Evolutionary conservation across 1,139 yeast species (phyloP).

Genomic region (Suhomyces yuchorum): DNA sequence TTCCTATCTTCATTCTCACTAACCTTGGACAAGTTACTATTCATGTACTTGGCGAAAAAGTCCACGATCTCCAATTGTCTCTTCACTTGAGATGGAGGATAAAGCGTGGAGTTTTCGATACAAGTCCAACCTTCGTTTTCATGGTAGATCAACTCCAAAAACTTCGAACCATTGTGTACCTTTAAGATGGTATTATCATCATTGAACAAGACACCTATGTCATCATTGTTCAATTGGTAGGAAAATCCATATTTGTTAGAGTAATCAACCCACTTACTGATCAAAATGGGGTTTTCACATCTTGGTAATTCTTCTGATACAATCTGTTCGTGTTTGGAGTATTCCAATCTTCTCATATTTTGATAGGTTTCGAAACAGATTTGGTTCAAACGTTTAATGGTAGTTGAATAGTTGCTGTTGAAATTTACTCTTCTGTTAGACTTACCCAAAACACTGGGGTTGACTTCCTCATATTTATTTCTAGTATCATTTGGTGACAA

Average conservation of each 20-base stretch:
- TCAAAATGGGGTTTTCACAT: constrained; percentile 68
- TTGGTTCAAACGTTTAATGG: constrained; percentile 43
- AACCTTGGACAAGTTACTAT: constrained; percentile 74
- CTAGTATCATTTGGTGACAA: constrained; percentile 92
- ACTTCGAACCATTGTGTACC: constrained; percentile 61
- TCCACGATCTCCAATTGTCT: constrained; percentile 82
- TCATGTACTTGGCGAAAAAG: constrained; percentile 83
- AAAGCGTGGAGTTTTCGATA: constrained; percentile 57
- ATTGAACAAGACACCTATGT: constrained; percentile 88
- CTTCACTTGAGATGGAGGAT: constrained; percentile 61
- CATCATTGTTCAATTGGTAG: constrained; percentile 86
- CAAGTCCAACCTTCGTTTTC: constrained; percentile 73
- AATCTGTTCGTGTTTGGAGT: constrained; percentile 35
- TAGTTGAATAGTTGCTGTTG: constrained; percentile 42
- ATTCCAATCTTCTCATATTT: constrained; percentile 45
- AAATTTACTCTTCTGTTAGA: constrained; percentile 45
- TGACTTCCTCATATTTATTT: constrained; percentile 79
- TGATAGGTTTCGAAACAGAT: constrained; percentile 44
- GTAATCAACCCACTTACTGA: constrained; percentile 97
- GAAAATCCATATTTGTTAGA: constrained; percentile 95
- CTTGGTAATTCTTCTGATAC: constrained; percentile 43
- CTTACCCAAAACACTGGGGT: constrained; percentile 41
- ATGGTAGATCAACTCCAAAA: constrained; percentile 63
- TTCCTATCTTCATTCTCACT: constrained; percentile 60
- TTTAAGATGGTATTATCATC: constrained; percentile 80